Conservation (phyloP, 345 rosid genomes). For the Syzygium aromaticum region DNA sequence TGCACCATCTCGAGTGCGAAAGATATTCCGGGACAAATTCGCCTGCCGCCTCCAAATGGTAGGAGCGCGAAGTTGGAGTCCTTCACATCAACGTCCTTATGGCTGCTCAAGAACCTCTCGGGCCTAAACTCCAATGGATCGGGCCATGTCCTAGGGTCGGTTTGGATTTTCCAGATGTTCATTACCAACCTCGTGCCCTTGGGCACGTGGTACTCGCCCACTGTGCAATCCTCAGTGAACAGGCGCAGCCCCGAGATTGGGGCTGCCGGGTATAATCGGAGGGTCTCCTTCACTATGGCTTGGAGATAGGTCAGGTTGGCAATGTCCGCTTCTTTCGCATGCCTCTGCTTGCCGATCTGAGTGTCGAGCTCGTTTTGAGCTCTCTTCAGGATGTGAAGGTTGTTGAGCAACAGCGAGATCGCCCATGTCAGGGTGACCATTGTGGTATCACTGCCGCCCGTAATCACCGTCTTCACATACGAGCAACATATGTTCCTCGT, state of each 20-base stretch:
- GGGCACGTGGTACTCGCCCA: constrained; percentile 15
- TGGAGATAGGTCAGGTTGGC: constrained; percentile 18
- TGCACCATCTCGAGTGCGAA: constrained; percentile 14
- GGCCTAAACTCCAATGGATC: constrained; percentile 24
- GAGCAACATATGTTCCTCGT: not conserved
- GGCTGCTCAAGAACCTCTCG: constrained; percentile 22
- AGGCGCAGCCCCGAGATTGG: constrained; percentile 14
- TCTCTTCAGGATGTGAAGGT: not conserved
- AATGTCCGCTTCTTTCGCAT: constrained; percentile 12
- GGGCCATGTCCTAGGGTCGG: constrained; percentile 23
- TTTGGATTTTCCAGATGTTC: constrained; percentile 20
- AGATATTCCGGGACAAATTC: constrained; percentile 23
- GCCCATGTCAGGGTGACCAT: constrained; percentile 4
- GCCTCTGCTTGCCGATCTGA: not conserved
- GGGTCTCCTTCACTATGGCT: constrained; percentile 28
- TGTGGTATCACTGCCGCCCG: not conserved
- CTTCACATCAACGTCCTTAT: constrained; percentile 14
- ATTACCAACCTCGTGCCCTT: constrained; percentile 17
- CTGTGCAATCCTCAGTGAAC: constrained; percentile 14
- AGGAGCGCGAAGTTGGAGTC: constrained; percentile 24
- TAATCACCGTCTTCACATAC: not conserved
- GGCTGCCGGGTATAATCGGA: constrained; percentile 18
- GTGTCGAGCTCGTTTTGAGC: constrained; percentile 1
- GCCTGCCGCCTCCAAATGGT: constrained; percentile 37
- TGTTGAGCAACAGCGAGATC: not conserved